Base-by-base conservation (phyloP, 2,329 filamentous ascomycete species). In the Diaporthe sp. region DNA sequence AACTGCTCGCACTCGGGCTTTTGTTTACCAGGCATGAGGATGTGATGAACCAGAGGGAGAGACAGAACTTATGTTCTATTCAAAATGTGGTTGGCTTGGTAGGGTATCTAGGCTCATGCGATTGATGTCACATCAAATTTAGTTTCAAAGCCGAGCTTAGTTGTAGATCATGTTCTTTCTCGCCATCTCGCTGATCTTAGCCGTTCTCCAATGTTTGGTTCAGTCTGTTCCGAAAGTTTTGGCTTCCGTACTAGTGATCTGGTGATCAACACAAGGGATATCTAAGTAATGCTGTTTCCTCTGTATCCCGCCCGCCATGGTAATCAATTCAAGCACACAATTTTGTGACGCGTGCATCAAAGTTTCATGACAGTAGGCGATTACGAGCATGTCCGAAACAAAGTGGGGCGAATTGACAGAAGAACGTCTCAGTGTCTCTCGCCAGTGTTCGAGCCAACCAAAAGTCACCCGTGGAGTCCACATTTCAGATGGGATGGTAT, bases 391-490 rank as follows among this genome's bases (percentile, higher is more conserved):
- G 13, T 39, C 47, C 47, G 65, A 37, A 68, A 53, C 47, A 22
- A 22, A 53, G 65, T 68, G 65, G 65, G 58, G 13, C 3, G 22
- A 20, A 39, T 12, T 47, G n/a, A 28, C 22, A 10, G n/a, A 53
- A 47, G 44, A 28, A 7, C n/a, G 65, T 68, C 47, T 68, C 65
- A 68, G 31, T 5, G 15, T 28, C 31, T n/a, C n/a, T 68, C 47
- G 65, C 65, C 47, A 20, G 31, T 53, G 65, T 68, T 68, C 47
- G 31, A 68, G 47, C 47, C 65, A 51, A 53, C 65, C 65, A 37
- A 53, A 68, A 1, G 20, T 6, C 47, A 39, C 22, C 47, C 47
- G n/a, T 53, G 47, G 47, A 53, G 55, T 12, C 65, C 65, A 53
- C 65, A 53, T 12, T 53, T 53, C 6, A 39, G 22, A 39, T 13